Percentiles rank a stretch among this genome's conserved stretches.
phyloP scores from a whole-genome alignment of 225 moss, liverwort and hornwort genomes.

The Ulota crispa region DNA sequence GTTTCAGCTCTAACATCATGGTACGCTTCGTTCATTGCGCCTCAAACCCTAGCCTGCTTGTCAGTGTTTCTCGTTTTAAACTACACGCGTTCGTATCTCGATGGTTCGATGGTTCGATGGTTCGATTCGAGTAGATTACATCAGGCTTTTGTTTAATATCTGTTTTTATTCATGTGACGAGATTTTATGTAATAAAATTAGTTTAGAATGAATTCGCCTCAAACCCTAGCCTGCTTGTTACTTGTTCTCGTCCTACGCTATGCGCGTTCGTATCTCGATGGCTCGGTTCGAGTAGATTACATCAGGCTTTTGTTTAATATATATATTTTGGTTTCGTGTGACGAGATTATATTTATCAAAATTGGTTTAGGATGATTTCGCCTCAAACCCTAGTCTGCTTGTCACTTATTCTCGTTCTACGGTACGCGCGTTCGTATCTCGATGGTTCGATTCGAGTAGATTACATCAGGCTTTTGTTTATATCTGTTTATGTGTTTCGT shows the following conservation, averaged over 20 bases:
- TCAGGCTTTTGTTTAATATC: neutral
- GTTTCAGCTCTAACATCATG: constrained; percentile 11
- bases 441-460: neutral
- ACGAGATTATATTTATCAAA: neutral
- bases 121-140: neutral
- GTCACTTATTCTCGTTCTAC: neutral
- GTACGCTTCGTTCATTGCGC: neutral
- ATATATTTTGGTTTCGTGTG: neutral
- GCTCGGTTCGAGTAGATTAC: neutral
- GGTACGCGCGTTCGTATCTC: neutral
- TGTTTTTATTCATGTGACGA: neutral
- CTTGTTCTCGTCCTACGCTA: too few relatives aligned
- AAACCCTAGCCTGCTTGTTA: constrained; percentile 14
- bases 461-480: neutral
- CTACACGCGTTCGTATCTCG: neutral
- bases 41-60: constrained; percentile 20
- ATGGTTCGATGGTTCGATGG: too few relatives aligned
- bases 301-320: neutral
- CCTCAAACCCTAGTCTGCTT: constrained; percentile 12
- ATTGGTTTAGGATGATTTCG: neutral
- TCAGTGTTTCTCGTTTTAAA: neutral
- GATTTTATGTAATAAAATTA: neutral
- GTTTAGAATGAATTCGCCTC: neutral
- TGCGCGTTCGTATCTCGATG: neutral
- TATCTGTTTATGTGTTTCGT: neutral